These are phyloP conservation scores for Fremontodendron californicum DNA, from an alignment of 345 rosid species.

Conservation along the genomic window DNA sequence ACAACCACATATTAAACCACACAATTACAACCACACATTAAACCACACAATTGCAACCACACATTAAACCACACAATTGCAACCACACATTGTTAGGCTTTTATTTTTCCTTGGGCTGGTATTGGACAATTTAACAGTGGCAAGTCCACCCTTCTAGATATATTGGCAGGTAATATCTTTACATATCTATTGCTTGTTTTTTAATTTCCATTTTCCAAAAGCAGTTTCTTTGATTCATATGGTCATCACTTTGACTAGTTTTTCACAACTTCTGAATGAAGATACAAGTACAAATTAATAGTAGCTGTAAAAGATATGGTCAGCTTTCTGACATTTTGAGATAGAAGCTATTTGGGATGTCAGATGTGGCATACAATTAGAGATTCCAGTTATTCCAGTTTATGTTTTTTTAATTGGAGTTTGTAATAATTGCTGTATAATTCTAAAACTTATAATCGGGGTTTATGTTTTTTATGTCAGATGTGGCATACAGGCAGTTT, in stretches of 20 bases:
- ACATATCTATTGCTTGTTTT: too few species aligned
- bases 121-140: too few species aligned
- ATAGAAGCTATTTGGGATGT: not conserved
- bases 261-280: not conserved
- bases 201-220: not conserved
- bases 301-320: not conserved
- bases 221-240: not conserved
- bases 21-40: too few species aligned
- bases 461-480: too few species aligned
- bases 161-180: conserved; percentile 34
- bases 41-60: too few species aligned
- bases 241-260: not conserved
- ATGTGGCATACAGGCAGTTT: too few species aligned
- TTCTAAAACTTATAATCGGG: too few species aligned
- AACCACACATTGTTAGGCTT: too few species aligned
- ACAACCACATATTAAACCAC: too few species aligned
- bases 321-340: not conserved
- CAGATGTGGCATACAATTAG: not conserved
- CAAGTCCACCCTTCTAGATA: conserved; percentile 52
- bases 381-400: not conserved
- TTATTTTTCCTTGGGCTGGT: too few species aligned
- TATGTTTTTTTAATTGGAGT: not conserved
- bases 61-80: too few species aligned
- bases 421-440: not conserved
- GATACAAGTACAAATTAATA: too few species aligned